Evolutionary conservation across 2,329 filamentous ascomycete species (phyloP), one percentile per base, ranked within the genome.

Genomic region (Fusarium sp.): DNA sequence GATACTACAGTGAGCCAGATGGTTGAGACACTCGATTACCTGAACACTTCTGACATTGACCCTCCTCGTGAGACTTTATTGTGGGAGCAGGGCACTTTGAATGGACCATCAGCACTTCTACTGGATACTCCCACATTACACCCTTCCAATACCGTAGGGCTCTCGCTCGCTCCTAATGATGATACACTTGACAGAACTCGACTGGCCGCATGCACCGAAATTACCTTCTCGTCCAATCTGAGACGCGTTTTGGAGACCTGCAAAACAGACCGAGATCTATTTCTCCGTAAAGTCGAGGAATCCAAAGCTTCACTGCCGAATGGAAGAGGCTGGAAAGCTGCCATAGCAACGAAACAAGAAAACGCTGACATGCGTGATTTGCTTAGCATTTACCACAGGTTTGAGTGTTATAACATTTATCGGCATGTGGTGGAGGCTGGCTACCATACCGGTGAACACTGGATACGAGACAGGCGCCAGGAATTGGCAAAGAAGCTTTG

Each of bases 331-430:
- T 59, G 57, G 57, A 45, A 30, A 26, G 57, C 57, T 12, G 57
- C 57, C 10, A 59, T 59, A 59, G 57, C 57, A 6, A 59, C 31
- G 16, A 59, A 59, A 16, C 46, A 53, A 34, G 57, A 59, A 11
- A 59, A 59, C 11, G 49, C 57, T 7, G 57, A 59, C 28, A 59
- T 59, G 57, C 49, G 57, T 3, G 57, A 59, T 6, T 13, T 59
- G 6, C 12, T 59, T 7, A 59, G 50, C 8, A 54, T 59, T 9
- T 59, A 59, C n/a, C 57, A 59, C 37, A 54, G 57, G 12, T 59
- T 59, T 36, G 57, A 59, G 11, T 59, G 57, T 30, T 54, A 59
- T 20, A 59, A 59, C 28, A 59, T 59, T 8, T 59, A 59, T 34
- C 49, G 57, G 0, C 57, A 59, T 26, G 49, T 54, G 26, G 57